Conservation (phyloP, 345 rosid species). For the Eucalyptus polybractea region DNA sequence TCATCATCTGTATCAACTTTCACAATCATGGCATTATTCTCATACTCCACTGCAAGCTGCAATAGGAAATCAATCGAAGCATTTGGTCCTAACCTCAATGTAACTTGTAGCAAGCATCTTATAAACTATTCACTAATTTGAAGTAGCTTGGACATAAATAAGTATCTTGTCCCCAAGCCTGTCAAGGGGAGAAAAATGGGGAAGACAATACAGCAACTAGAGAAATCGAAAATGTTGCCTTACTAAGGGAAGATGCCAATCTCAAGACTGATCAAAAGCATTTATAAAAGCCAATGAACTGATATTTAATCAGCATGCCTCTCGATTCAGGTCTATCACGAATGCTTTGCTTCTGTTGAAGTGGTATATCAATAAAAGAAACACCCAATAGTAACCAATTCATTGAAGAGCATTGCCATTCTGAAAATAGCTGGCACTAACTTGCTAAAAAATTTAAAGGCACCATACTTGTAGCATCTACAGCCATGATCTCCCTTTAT, state of each 20-base stretch:
- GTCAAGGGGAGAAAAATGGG: neutral
- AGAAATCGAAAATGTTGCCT: neutral
- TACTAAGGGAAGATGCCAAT: neutral
- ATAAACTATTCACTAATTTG: neutral
- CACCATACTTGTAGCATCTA: neutral
- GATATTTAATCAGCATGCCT: neutral
- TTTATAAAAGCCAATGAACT: neutral
- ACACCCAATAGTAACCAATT: neutral
- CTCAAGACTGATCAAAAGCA: neutral
- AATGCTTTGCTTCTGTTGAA: neutral
- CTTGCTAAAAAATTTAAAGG: neutral
- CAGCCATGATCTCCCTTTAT: neutral
- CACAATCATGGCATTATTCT: constrained; percentile 64
- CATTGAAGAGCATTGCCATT: neutral
- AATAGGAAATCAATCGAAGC: neutral
- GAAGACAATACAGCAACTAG: neutral
- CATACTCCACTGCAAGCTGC: constrained; percentile 90
- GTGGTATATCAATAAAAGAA: neutral
- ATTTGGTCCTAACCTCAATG: neutral
- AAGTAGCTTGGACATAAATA: neutral
- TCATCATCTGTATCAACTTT: constrained; percentile 92
- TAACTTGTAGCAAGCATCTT: neutral
- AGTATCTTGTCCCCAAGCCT: neutral
- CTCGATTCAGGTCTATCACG: neutral
- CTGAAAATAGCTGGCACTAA: neutral